Conservation (phyloP, 1,139 yeast species). For the Lodderomyces elongisporus region DNA sequence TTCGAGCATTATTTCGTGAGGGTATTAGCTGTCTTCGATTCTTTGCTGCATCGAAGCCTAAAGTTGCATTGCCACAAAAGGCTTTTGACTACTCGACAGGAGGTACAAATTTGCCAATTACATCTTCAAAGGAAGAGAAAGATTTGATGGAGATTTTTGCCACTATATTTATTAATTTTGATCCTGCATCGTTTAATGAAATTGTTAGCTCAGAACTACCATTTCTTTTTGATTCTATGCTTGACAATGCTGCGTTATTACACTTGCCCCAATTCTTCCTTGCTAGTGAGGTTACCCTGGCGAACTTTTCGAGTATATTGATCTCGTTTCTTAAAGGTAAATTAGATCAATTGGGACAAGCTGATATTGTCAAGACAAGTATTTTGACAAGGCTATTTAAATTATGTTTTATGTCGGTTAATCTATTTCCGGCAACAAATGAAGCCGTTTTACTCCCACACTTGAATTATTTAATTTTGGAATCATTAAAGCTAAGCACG, state of each 20-base stretch:
- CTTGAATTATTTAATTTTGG: slow-evolving; percentile 72
- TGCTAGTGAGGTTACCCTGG: slow-evolving; percentile 89
- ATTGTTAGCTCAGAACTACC: slow-evolving; percentile 79
- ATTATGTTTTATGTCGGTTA: slow-evolving; percentile 92
- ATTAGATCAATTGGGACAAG: slow-evolving; percentile 74
- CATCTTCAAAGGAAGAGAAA: slow-evolving; percentile 88
- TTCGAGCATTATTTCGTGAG: slow-evolving; percentile 74
- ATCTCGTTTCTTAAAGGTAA: slow-evolving; percentile 71
- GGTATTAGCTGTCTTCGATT: slow-evolving; percentile 78
- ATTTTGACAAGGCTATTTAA: slow-evolving; percentile 83
- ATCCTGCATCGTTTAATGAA: slow-evolving; percentile 94
- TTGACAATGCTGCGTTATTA: slow-evolving; percentile 78
- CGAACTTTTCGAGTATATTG: slow-evolving; percentile 86
- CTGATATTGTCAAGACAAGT: slow-evolving; percentile 72
- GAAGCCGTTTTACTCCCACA: slow-evolving; percentile 87
- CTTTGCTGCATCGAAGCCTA: slow-evolving; percentile 56
- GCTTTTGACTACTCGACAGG: slow-evolving; percentile 62
- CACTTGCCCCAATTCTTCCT: slow-evolving; percentile 92
- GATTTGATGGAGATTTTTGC: slow-evolving; percentile 96
- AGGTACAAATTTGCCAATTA: slow-evolving; percentile 77
- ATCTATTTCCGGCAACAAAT: slow-evolving; percentile 79
- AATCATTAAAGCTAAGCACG: slow-evolving; percentile 75
- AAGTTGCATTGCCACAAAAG: slow-evolving; percentile 34
- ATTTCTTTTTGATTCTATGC: slow-evolving; percentile 71
- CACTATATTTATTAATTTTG: slow-evolving; percentile 87